Base-by-base conservation (phyloP, 352 stramenopile genomes). In the Phytopythium helicoides region DNA sequence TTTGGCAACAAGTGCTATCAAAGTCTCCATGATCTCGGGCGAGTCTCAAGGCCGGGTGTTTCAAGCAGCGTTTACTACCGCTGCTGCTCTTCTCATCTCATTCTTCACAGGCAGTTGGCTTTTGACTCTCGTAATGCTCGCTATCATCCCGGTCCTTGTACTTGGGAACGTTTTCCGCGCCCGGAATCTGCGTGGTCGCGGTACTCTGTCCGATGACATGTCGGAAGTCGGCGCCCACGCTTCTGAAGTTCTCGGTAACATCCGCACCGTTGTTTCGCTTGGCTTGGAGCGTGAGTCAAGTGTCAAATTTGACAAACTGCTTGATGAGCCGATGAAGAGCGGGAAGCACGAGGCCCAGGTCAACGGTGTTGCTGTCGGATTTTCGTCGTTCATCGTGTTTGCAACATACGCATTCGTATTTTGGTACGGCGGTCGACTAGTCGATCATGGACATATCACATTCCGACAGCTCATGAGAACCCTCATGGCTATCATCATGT, bases 51-150 rank as follows among this genome's bases (percentile, higher is more conserved):
- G 61, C 2, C 64, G 74, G 15, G 51, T 82, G 3, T 36, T 88
- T 19, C 71, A 82, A 52, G 68, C 66, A 1, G 23, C 75, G 1
- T 77, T 80, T 36, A 77, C 67, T 18, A 61, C 71, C 44, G 15
- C 68, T 22, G 54, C 68, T 7, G 72, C 64, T 5, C 47, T 81
- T 18, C 21, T 74, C 22, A 76, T 86, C 46, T 76, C 71, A 12
- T 75, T 86, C 33, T 54, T 79, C 21, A 33, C 58, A 5, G 73
- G 66, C n/a, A 73, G 59, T 15, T 88, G 76, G 75, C 52, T 79
- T 38, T 47, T 92, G 2, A 81, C 76, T 2, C 47, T 92, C 1
- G 66, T 93, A 41, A 80, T 93, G 68, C 42, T 86, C 25, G 65
- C 68, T 3, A 41, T 88, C 2, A 66, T 94, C 9, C 86, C 86